phyloP scores from a whole-genome alignment of 192 early-diverging fungal species.

The Coemansia sp. region DNA sequence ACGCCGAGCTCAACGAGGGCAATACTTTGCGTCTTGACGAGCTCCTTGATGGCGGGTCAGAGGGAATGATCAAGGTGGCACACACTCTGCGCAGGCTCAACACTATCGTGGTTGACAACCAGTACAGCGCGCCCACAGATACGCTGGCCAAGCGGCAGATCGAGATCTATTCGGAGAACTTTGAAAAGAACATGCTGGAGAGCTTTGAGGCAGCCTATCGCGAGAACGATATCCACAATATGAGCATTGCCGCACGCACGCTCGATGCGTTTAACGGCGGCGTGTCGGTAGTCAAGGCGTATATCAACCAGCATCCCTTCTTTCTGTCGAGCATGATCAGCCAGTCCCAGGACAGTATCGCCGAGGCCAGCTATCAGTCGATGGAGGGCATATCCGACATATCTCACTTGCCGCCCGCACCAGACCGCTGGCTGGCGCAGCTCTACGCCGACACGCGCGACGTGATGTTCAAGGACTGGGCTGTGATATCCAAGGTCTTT shows the following conservation, averaged over 20 bases:
- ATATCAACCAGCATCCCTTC: slow-evolving; percentile 97
- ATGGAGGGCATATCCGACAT: slow-evolving; percentile 51
- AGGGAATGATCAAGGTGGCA: slow-evolving; percentile 87
- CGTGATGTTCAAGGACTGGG: slow-evolving; percentile 84
- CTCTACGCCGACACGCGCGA: slow-evolving; percentile 83
- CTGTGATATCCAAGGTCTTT: slow-evolving; percentile 90
- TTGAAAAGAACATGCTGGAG: slow-evolving; percentile 86
- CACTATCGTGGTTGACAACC: slow-evolving; percentile 59
- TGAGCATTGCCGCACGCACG: slow-evolving; percentile 80
- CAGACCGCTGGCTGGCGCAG: slow-evolving; percentile 68
- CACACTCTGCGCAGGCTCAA: slow-evolving; percentile 80
- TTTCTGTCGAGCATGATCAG: slow-evolving; percentile 80
- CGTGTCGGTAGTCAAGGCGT: slow-evolving; percentile 87
- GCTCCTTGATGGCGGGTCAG: slow-evolving; percentile 69
- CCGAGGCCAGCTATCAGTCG: slow-evolving; percentile 47
- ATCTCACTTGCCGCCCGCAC: slow-evolving; percentile 55
- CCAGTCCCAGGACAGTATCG: slow-evolving; percentile 56
- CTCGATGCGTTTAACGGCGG: slow-evolving; percentile 96
- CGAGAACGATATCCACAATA: slow-evolving; percentile 62
- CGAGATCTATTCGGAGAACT: slow-evolving; percentile 87
- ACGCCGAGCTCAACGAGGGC: slow-evolving; percentile 85
- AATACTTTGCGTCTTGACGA: slow-evolving; percentile 71
- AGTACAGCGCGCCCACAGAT: slow-evolving; percentile 43
- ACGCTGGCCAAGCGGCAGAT: slow-evolving; percentile 76
- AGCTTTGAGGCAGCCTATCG: slow-evolving; percentile 85